Conservation (phyloP, 73 alveolate species). For the Tetrahymena malaccensis region DNA sequence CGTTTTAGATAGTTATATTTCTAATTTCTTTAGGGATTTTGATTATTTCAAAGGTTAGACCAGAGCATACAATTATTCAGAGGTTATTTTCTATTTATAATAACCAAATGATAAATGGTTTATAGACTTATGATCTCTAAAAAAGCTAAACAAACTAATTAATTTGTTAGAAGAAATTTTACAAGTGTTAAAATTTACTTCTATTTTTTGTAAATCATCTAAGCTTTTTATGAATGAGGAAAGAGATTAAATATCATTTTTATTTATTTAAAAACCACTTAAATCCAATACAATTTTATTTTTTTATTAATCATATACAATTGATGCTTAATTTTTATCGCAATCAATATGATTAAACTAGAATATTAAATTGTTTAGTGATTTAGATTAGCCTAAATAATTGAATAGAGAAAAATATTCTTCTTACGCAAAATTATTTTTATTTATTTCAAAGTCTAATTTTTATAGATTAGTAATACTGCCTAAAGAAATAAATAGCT, state of each 20-base stretch:
- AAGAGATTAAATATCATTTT: neutral
- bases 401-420: neutral
- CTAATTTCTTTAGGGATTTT: neutral
- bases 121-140: no score
- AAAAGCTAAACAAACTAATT: neutral
- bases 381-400: neutral
- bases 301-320: no score
- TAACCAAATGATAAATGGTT: no score
- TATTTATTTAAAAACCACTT: neutral
- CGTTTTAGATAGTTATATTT: neutral
- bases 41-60: no score
- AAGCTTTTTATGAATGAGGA: neutral
- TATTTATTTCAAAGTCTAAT: no score
- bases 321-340: neutral
- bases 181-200: no score
- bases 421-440: neutral
- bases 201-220: neutral
- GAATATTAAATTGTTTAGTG: no score
- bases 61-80: neutral
- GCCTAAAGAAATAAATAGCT: neutral
- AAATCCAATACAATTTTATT: no score
- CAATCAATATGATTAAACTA: no score
- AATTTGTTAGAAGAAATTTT: neutral
- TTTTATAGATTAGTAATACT: neutral
- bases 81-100: no score